These are phyloP conservation scores for Picochlorum sp. DNA, from an alignment of 139 green algal genomes.

Conservation along the genomic window DNA sequence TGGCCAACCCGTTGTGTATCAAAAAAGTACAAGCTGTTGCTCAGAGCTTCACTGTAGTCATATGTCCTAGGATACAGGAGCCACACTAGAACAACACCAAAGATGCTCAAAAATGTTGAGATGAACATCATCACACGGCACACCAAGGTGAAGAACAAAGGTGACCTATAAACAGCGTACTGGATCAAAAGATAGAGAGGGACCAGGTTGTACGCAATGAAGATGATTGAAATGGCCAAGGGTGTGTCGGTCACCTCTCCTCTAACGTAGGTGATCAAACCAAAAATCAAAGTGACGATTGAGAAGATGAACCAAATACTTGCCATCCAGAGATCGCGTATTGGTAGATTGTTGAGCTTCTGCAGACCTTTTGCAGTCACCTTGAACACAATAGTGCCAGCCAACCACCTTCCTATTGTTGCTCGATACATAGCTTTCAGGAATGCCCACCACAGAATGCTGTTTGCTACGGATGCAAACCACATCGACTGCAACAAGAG, in stretches of 20 bases:
- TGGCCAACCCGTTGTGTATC: constrained; percentile 38
- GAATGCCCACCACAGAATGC: constrained; percentile 48
- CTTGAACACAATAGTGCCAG: constrained; percentile 47
- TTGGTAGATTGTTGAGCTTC: constrained; percentile 19
- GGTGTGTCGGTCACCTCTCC: constrained; percentile 17
- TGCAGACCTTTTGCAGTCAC: constrained; percentile 46
- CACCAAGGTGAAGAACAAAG: constrained; percentile 21
- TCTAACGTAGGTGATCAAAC: constrained; percentile 33
- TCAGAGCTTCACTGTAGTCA: constrained; percentile 26
- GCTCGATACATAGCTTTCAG: constrained; percentile 50
- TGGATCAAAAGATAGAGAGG: constrained; percentile 43
- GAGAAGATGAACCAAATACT: constrained; percentile 15
- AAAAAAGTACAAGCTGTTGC: constrained; percentile 28
- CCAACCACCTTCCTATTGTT: constrained; percentile 21
- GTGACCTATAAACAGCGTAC: constrained; percentile 19
- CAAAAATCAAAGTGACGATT: constrained; percentile 30
- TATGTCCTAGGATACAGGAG: constrained; percentile 43
- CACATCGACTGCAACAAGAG: constrained; percentile 35
- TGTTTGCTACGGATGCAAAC: constrained; percentile 40
- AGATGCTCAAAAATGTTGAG: constrained; percentile 14
- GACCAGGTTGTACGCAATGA: constrained; percentile 43
- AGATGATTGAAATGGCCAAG: constrained; percentile 40
- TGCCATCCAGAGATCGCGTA: constrained; percentile 32
- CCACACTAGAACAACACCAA: constrained; percentile 41
- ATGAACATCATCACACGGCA: constrained; percentile 26